A percentile compares a stretch with the other conserved stretches of the same genome.
These are phyloP conservation scores for Ophiocordyceps robertsii DNA, from an alignment of 2,329 filamentous ascomycete species.

Conservation along the genomic window DNA sequence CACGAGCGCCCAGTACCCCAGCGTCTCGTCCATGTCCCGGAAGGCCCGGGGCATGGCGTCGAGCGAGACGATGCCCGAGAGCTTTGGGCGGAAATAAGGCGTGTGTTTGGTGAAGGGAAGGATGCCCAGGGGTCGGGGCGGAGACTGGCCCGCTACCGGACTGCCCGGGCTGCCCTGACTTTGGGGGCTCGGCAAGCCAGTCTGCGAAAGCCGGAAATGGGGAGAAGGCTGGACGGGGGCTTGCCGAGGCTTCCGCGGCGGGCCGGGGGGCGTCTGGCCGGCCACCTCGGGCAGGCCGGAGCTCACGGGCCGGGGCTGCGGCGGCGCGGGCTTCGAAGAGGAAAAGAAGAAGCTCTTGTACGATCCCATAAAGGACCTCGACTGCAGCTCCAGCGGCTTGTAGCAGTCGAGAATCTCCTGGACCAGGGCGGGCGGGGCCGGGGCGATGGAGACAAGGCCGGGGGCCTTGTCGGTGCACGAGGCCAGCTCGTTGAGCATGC, in stretches of 20 bases:
- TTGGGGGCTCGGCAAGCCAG: conserved; percentile 18
- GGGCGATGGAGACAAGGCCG: conserved; percentile 21
- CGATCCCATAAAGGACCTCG: conserved; percentile 23
- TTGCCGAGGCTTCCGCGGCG: no score
- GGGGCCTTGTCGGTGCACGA: conserved; percentile 21
- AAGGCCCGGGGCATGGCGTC: conserved; percentile 20
- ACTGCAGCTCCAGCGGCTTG: conserved; percentile 23
- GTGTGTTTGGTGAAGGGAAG: conserved; percentile 23
- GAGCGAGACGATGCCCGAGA: conserved; percentile 15
- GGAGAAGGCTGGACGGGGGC: neutral
- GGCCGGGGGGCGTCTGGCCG: neutral
- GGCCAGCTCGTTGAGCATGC: conserved; percentile 24
- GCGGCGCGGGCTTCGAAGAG: conserved; percentile 1
- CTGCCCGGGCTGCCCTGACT: conserved; percentile 17
- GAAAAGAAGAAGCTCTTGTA: conserved; percentile 21
- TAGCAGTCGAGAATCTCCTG: conserved; percentile 26
- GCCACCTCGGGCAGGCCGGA: neutral
- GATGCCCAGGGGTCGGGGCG: conserved; percentile 16
- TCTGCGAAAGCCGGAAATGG: conserved; percentile 1
- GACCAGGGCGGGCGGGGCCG: conserved; percentile 20
- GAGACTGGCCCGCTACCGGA: conserved; percentile 1
- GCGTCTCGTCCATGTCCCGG: conserved; percentile 17
- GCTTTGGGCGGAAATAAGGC: conserved; percentile 20
- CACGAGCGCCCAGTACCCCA: conserved; percentile 23
- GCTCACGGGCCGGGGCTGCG: neutral